Evolutionary conservation across 305 asterid genomes (phyloP).

Genomic region (Andrographis paniculata): DNA sequence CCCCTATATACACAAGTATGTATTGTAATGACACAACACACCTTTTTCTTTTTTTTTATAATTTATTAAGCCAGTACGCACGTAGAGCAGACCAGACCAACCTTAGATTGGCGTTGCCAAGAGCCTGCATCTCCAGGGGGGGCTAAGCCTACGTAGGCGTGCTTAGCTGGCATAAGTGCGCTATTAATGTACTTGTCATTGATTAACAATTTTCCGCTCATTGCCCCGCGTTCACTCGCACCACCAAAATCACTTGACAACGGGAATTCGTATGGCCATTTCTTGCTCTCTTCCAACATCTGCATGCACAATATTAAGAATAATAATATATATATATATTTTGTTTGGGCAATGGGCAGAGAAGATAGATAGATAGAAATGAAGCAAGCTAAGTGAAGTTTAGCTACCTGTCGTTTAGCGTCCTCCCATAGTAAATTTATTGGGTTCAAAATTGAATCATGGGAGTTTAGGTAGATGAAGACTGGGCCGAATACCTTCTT

Average conservation of each 20-base stretch:
- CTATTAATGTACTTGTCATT: slow-evolving; percentile 28
- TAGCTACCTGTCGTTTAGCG: slow-evolving; percentile 44
- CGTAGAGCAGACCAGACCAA: no score
- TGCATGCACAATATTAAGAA: no score
- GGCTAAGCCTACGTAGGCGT: slow-evolving; percentile 50
- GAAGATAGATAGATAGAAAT: no score
- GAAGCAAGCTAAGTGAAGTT: background rate
- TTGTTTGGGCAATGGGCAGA: no score
- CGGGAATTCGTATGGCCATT: slow-evolving; percentile 66
- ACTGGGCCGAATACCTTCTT: slow-evolving; percentile 68
- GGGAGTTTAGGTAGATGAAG: slow-evolving; percentile 51
- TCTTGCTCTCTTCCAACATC: slow-evolving; percentile 37
- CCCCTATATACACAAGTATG: slow-evolving; percentile 34
- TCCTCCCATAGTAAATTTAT: slow-evolving; percentile 50
- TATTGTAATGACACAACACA: no score
- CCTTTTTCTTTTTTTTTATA: no score
- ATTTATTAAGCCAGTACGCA: no score
- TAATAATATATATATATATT: no score
- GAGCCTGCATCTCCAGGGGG: slow-evolving; percentile 50
- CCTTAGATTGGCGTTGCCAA: slow-evolving; percentile 57
- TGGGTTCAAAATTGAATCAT: slow-evolving; percentile 19
- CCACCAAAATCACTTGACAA: slow-evolving; percentile 28
- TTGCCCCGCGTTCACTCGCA: slow-evolving; percentile 32
- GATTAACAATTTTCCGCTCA: slow-evolving; percentile 40
- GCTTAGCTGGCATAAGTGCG: slow-evolving; percentile 27